Base-by-base conservation (phyloP, 176 grass and related monocot species). In the Tillandsia fasciculata region DNA sequence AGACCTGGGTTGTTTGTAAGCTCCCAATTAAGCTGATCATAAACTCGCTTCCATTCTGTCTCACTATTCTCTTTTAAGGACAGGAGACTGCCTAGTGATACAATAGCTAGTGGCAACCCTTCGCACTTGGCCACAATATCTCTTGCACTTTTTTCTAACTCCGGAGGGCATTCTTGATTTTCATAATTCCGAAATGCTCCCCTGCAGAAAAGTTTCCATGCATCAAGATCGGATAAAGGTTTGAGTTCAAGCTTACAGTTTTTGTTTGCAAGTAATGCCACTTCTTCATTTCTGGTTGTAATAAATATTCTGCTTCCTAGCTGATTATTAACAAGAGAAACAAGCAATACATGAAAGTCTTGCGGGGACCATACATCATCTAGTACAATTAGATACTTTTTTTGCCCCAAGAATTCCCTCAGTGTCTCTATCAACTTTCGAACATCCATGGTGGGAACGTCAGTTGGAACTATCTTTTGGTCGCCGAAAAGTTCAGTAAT, bases 61-160 rank as follows among this genome's bases (percentile, higher is more conserved):
- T 76, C 50, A 3, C 0, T 68, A 14, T 51, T 72, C 10, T 51
- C 28, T 20, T 8, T 17, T 10, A 76, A 9, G 1, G 71, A 79
- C 3, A 84, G 20, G 3, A 80, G 9, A 6, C 58, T 66, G 1
- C 67, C 82, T 24, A 84, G 8, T 12, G 72, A 64, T 3, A 68
- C 72, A 12, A 85, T 52, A 66, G 87, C 87, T 14, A 90, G 26
- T 0, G 87, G 87, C 13, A 86, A 77, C 23, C 83, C 87, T 24
- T 15, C 65, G 66, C 87, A 90, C 27, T 53, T 90, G 1, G 4
- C 9, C 1, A 90, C 76, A 26, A 86, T 83, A 0, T 67, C 15
- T 50, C 14, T 26, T 66, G 71, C 83, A 64, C n/a, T 77, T 13
- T 69, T 8, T 3, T 48, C 10, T 2, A 86, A 9, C 8, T 67